Percentiles rank a stretch among this genome's conserved stretches.
phyloP scores from a whole-genome alignment of 805 yeast species.

The Ogataea saltuana region DNA sequence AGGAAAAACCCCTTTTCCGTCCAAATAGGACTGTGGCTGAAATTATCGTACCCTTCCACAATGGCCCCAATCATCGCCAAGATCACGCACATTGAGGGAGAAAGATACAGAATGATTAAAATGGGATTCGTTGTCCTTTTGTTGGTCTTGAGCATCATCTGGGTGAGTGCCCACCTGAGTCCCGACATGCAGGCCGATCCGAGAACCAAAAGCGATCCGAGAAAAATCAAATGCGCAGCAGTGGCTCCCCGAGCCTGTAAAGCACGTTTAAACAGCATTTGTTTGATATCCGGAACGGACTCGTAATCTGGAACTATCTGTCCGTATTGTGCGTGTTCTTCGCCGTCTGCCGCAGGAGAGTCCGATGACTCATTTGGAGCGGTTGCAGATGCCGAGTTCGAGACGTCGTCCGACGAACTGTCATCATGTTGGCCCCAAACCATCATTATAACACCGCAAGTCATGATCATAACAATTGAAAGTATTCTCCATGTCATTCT shows the following conservation, averaged over 20 bases:
- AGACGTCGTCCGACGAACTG: neutral
- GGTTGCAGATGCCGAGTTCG: neutral
- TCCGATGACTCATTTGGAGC: neutral
- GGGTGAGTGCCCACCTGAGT: conserved; percentile 93
- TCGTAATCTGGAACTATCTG: conserved; percentile 23
- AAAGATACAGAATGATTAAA: conserved; percentile 75
- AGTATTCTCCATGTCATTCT: conserved; percentile 65
- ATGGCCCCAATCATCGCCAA: conserved; percentile 62
- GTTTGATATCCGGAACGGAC: conserved; percentile 1
- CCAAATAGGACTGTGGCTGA: conserved; percentile 64
- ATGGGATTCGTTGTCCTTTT: conserved; percentile 71
- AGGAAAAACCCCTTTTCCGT: conserved; percentile 50
- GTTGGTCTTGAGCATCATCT: conserved; percentile 66
- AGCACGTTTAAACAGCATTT: conserved; percentile 14
- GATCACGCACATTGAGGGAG: conserved; percentile 78
- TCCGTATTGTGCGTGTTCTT: conserved; percentile 20
- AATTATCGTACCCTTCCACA: conserved; percentile 66
- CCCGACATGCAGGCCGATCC: conserved; percentile 83
- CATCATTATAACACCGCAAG: conserved; percentile 86
- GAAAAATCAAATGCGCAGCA: conserved; percentile 29
- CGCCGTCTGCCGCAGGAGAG: neutral
- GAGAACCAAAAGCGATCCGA: conserved; percentile 76
- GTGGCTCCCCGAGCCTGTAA: conserved; percentile 2
- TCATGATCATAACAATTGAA: conserved; percentile 75
- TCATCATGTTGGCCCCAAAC: conserved; percentile 52